Evolutionary conservation across 441 rosid species (phyloP).

Genomic region (Gossypium laxum): DNA sequence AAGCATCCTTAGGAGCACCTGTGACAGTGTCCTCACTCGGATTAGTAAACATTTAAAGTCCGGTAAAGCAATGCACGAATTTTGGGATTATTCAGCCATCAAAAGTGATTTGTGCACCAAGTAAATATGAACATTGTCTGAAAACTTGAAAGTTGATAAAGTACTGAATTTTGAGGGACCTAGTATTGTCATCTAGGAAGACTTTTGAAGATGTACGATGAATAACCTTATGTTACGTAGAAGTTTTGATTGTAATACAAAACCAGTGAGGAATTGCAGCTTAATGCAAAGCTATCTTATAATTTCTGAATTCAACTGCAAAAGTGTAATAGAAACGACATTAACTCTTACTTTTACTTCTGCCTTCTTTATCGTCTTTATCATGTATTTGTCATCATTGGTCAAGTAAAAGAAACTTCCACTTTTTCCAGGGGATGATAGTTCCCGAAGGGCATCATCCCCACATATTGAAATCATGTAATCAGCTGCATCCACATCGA

Average conservation of each 20-base stretch:
- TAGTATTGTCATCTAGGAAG: background rate
- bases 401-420: constrained; percentile 94
- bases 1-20: constrained; percentile 93
- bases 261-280: background rate
- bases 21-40: constrained; percentile 14
- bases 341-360: constrained; percentile 68
- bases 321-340: background rate
- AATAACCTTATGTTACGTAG: background rate
- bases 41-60: background rate
- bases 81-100: background rate
- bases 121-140: background rate
- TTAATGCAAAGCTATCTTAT: background rate
- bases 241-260: background rate
- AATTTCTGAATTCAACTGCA: background rate
- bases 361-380: constrained; percentile 95
- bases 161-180: background rate
- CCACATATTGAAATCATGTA: constrained; percentile 94
- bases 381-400: constrained; percentile 87
- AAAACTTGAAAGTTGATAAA: background rate
- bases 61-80: background rate
- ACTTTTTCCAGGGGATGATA: constrained; percentile 95
- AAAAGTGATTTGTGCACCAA: background rate
- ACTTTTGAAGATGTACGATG: background rate
- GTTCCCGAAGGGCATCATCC: constrained; percentile 90
- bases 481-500: constrained; percentile 87